These are phyloP conservation scores for Xylariaceae sp. DNA, from an alignment of 2,329 filamentous ascomycete species.

Conservation along the genomic window DNA sequence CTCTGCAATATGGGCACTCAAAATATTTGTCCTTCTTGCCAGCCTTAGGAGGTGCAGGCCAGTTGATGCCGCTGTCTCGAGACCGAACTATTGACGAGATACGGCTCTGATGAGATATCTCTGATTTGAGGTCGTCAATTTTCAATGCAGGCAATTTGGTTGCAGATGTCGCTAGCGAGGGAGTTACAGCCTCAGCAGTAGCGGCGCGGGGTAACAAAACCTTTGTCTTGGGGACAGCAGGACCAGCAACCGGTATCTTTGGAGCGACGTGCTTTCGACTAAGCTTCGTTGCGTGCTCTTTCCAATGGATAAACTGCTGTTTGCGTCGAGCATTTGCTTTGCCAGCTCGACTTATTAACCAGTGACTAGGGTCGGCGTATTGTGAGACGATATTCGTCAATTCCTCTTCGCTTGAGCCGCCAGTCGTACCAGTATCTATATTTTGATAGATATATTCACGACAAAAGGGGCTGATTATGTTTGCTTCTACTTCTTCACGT, in stretches of 20 bases:
- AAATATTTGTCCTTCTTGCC: background rate
- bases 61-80: background rate
- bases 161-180: slow-evolving; percentile 1
- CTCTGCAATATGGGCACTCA: slow-evolving; percentile 2
- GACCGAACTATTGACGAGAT: background rate
- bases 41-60: background rate
- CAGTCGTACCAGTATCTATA: background rate
- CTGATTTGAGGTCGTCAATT: slow-evolving; percentile 1
- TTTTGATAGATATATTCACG: background rate
- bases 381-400: background rate
- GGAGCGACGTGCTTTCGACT: background rate
- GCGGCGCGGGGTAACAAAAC: background rate
- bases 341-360: slow-evolving; percentile 14
- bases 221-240: background rate
- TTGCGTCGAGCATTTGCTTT: slow-evolving; percentile 14
- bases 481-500: slow-evolving; percentile 8
- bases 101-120: slow-evolving; percentile 1
- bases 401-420: background rate
- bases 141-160: background rate
- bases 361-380: background rate
- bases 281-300: slow-evolving; percentile 10
- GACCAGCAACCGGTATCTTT: background rate
- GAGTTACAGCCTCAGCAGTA: background rate
- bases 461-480: slow-evolving; percentile 8
- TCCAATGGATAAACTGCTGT: slow-evolving; percentile 18